Percentiles rank a stretch among this genome's conserved stretches.
Evolutionary conservation across 768 basidiomycete species (phyloP).

Genomic region (Mycena vulgaris): DNA sequence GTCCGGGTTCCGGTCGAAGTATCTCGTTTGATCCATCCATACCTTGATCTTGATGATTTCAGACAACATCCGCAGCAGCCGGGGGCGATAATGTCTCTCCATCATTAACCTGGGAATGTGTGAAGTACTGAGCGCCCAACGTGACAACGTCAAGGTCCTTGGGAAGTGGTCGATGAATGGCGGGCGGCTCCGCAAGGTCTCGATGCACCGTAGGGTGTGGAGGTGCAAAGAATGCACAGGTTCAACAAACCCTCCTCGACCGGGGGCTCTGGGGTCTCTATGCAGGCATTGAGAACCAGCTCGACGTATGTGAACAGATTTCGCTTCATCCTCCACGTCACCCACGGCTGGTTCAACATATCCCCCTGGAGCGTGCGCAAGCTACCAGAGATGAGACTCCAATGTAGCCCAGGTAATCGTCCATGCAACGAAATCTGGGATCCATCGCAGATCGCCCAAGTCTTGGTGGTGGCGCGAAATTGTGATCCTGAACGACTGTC

Average conservation of each 20-base stretch:
- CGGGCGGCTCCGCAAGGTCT: too few relatives aligned
- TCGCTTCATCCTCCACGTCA: slow-evolving; percentile 21
- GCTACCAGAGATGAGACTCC: background rate
- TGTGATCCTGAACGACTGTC: too few relatives aligned
- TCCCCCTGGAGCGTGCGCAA: slow-evolving; percentile 6
- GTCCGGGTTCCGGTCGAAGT: background rate
- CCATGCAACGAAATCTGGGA: slow-evolving; percentile 8
- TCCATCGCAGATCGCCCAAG: slow-evolving; percentile 3
- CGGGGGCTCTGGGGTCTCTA: background rate
- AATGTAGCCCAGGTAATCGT: background rate
- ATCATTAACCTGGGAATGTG: background rate
- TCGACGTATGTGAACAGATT: slow-evolving; percentile 18
- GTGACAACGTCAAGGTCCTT: background rate
- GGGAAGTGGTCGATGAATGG: slow-evolving; percentile 11
- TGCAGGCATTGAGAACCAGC: slow-evolving; percentile 3
- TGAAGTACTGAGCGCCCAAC: background rate
- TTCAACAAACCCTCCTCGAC: background rate
- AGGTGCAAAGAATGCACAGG: slow-evolving; percentile 15
- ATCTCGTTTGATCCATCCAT: slow-evolving; percentile 13
- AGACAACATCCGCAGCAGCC: background rate
- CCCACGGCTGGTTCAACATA: slow-evolving; percentile 20
- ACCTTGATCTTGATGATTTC: slow-evolving; percentile 16
- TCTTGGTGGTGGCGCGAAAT: too few relatives aligned
- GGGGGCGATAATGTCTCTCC: background rate
- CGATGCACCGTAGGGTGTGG: slow-evolving; percentile 14